A percentile compares a stretch with the other conserved stretches of the same genome.
These are phyloP conservation scores for Scedosporium boydii DNA, from an alignment of 2,329 filamentous ascomycete genomes.

Conservation along the genomic window DNA sequence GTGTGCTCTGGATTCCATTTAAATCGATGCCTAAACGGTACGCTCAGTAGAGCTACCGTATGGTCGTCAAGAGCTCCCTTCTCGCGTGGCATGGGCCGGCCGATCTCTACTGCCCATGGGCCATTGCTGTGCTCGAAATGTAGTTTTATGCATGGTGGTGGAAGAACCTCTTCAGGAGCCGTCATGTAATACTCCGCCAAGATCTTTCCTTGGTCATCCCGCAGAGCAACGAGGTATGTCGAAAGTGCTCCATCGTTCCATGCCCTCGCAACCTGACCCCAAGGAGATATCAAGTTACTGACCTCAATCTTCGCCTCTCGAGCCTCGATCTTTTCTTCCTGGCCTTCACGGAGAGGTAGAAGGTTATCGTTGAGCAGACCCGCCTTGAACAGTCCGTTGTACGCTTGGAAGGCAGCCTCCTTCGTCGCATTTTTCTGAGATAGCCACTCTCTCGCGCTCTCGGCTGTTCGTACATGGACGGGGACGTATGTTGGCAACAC, in stretches of 20 bases:
- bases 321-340: slow-evolving; percentile 25
- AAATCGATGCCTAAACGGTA: slow-evolving; percentile 35
- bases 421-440: slow-evolving; percentile 65
- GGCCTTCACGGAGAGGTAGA: slow-evolving; percentile 48
- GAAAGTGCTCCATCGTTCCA: slow-evolving; percentile 24
- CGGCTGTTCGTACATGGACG: slow-evolving; percentile 43
- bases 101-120: slow-evolving; percentile 28
- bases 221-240: slow-evolving; percentile 11
- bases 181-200: slow-evolving; percentile 30
- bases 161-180: slow-evolving; percentile 32
- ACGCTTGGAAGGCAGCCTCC: slow-evolving; percentile 79
- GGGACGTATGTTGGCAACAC: slow-evolving; percentile 63
- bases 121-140: slow-evolving; percentile 26
- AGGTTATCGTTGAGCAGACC: slow-evolving; percentile 71
- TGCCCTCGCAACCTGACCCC: slow-evolving; percentile 29
- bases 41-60: slow-evolving; percentile 21
- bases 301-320: slow-evolving; percentile 25
- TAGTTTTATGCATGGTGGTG: slow-evolving; percentile 25
- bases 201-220: slow-evolving; percentile 19
- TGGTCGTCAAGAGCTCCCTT: slow-evolving; percentile 25
- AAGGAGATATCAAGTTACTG: slow-evolving; percentile 33
- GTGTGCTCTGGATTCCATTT: slow-evolving; percentile 20
- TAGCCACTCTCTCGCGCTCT: slow-evolving; percentile 49
- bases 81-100: background rate
- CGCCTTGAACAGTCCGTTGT: slow-evolving; percentile 56